Conservation (phyloP, 345 rosid species). For the Rhizophora mangle region DNA sequence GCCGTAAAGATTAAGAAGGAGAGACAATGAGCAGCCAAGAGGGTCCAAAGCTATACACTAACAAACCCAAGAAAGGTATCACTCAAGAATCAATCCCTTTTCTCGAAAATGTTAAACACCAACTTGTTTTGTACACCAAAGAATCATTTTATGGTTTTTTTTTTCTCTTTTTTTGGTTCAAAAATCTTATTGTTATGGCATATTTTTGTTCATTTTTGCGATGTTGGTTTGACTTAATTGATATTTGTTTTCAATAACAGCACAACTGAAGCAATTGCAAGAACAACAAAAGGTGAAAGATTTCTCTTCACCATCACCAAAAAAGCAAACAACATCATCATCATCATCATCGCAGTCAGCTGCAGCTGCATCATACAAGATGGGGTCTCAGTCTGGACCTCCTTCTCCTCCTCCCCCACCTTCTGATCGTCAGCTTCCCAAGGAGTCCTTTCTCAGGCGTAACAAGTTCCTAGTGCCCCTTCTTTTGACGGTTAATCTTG, state of each 20-base stretch:
- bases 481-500: background rate
- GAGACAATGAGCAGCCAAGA: conserved; percentile 14
- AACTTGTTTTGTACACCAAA: conserved; percentile 6
- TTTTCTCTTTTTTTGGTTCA: background rate
- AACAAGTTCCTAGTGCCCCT: conserved; percentile 1
- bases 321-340: no score
- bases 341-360: conserved; percentile 14
- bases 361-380: conserved; percentile 53
- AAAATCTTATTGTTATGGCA: background rate
- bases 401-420: conserved; percentile 50
- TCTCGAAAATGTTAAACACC: no score
- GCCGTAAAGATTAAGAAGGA: no score
- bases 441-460: background rate
- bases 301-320: no score
- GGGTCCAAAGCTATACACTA: conserved; percentile 65
- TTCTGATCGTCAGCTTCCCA: background rate
- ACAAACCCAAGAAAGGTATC: conserved; percentile 66
- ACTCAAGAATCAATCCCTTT: no score
- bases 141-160: no score
- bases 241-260: conserved; percentile 23
- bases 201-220: no score
- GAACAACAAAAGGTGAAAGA: conserved; percentile 32
- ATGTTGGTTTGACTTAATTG: background rate
- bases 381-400: conserved; percentile 44
- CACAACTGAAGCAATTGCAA: conserved; percentile 43